Percentiles rank a stretch among this genome's conserved stretches.
phyloP scores from a whole-genome alignment of 768 basidiomycete species.

The Tylopilus rubrobrunneus region DNA sequence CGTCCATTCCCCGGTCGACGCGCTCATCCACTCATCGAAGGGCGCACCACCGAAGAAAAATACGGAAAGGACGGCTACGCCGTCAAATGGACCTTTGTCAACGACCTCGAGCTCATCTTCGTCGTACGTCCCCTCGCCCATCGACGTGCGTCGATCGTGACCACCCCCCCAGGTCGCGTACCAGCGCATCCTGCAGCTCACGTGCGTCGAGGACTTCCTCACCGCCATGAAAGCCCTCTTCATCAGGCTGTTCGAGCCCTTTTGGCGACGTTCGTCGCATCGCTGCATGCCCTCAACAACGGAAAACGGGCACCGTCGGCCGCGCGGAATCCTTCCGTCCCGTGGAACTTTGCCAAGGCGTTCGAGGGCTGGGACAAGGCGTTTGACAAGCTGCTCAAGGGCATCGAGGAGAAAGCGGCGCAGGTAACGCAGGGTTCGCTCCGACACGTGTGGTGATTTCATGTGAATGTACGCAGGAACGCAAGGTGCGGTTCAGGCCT shows the following conservation, averaged over 20 bases:
- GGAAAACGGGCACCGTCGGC: conserved; percentile 36
- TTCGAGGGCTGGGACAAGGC: conserved; percentile 79
- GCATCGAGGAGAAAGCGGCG: conserved; percentile 72
- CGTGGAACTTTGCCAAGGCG: conserved; percentile 68
- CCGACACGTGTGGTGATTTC: background rate
- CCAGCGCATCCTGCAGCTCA: conserved; percentile 91
- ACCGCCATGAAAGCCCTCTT: conserved; percentile 78
- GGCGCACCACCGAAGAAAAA: conserved; percentile 72
- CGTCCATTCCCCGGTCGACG: conserved; percentile 89
- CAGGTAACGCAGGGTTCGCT: conserved; percentile 39
- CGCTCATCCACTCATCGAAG: conserved; percentile 89
- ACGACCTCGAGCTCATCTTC: conserved; percentile 94
- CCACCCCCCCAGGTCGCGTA: conserved; percentile 79
- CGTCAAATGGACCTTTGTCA: conserved; percentile 91
- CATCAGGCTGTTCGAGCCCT: conserved; percentile 80
- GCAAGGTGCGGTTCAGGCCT: conserved; percentile 58
- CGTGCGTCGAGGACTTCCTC: conserved; percentile 90
- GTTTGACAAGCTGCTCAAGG: conserved; percentile 72
- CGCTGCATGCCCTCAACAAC: conserved; percentile 60
- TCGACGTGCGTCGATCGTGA: background rate
- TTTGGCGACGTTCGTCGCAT: conserved; percentile 81
- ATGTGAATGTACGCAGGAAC: conserved; percentile 47
- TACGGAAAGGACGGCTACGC: conserved; percentile 95
- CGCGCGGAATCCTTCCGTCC: conserved; percentile 33
- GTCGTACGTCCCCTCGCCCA: conserved; percentile 56